A percentile compares a stretch with the other conserved stretches of the same genome.
These are phyloP conservation scores for Lentinus tigrinus DNA, from an alignment of 768 basidiomycete species.

Conservation along the genomic window DNA sequence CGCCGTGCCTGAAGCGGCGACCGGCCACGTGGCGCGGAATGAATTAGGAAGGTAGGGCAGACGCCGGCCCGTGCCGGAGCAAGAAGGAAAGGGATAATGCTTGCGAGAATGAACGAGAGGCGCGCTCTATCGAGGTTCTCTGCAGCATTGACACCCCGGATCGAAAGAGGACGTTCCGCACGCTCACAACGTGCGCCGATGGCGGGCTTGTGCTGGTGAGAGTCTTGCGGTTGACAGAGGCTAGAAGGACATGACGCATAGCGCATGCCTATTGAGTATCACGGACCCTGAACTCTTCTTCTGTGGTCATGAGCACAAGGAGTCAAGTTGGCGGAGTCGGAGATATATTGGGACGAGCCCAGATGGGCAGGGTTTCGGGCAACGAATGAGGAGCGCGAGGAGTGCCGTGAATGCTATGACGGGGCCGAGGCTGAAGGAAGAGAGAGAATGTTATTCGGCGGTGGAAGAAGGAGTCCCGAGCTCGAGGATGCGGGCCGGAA, in stretches of 20 bases:
- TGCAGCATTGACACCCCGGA: not conserved
- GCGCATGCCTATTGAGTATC: conserved; percentile 14
- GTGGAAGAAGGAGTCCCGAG: not conserved
- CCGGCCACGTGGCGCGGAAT: conserved; percentile 9
- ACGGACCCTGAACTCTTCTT: conserved; percentile 6
- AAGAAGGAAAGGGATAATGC: conserved; percentile 2
- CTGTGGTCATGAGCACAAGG: conserved; percentile 13
- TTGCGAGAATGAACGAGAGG: conserved; percentile 7
- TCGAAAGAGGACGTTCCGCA: not conserved
- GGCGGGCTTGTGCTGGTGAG: not conserved
- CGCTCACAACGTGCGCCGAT: conserved; percentile 1
- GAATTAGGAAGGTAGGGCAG: not conserved
- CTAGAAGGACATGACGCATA: conserved; percentile 8
- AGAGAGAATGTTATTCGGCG: conserved; percentile 4
- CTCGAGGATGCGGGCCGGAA: conserved; percentile 1
- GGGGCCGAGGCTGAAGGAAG: not conserved
- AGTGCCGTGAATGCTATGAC: conserved; percentile 4
- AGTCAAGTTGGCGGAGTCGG: not conserved
- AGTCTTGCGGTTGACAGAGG: not conserved
- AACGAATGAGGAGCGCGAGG: conserved; percentile 3
- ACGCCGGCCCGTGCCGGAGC: conserved; percentile 14
- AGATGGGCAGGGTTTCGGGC: conserved; percentile 1
- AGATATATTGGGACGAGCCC: conserved; percentile 1
- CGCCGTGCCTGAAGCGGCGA: conserved; percentile 6
- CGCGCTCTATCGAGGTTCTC: not conserved